Percentiles rank a stretch among this genome's conserved stretches.
Conservation (phyloP, 2,329 filamentous ascomycete genomes). For the Diplodia intermedia region DNA sequence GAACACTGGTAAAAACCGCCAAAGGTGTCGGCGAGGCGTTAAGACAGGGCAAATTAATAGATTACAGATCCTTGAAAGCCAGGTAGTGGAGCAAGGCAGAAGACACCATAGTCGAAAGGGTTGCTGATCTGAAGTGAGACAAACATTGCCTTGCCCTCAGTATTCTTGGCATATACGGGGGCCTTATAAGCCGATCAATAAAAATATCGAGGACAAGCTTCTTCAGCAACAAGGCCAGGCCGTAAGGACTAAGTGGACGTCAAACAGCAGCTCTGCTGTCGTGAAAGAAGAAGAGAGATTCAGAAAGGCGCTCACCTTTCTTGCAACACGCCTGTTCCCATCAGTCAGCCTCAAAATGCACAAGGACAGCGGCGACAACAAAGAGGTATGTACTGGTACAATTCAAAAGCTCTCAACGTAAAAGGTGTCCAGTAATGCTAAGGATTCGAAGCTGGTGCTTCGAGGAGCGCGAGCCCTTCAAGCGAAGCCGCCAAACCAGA, state of each 20-base stretch:
- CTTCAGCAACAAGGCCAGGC: not conserved
- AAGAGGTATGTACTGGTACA: not conserved
- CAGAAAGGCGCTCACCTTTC: too few species aligned
- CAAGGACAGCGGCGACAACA: not conserved
- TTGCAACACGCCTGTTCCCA: not conserved
- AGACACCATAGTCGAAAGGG: not conserved
- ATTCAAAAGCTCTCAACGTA: not conserved
- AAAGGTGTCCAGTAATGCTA: too few species aligned
- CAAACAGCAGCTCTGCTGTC: not conserved
- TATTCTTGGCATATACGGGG: not conserved
- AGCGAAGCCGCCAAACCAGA: not conserved
- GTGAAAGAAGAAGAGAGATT: not conserved
- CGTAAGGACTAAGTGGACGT: not conserved
- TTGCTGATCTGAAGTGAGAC: not conserved
- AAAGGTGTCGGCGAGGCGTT: not conserved
- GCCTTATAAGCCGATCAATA: not conserved
- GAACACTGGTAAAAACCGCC: not conserved
- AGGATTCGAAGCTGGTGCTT: not conserved
- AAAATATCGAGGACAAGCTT: not conserved
- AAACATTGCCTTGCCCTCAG: conserved; percentile 3
- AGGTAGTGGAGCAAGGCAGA: not conserved
- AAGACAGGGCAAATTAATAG: not conserved
- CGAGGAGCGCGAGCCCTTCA: not conserved
- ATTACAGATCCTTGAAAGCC: not conserved
- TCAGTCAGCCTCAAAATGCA: not conserved